These are phyloP conservation scores for Rugonectria rugulosa DNA, from an alignment of 2,329 filamentous ascomycete species.

Conservation along the genomic window DNA sequence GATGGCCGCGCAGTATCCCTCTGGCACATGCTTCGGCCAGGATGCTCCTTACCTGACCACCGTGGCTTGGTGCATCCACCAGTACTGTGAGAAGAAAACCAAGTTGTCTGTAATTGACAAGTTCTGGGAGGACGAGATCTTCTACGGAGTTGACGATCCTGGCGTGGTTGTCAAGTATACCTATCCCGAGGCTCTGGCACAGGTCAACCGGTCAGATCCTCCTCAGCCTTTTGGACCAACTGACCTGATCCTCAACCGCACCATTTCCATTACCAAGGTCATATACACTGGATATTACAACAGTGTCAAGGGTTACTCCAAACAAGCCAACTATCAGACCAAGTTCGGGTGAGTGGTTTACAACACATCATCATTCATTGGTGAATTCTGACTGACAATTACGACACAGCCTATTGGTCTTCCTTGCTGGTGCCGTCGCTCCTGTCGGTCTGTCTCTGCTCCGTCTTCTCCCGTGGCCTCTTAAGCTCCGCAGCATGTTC, in stretches of 20 bases:
- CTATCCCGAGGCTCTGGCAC: conserved; percentile 23
- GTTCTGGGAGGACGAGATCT: conserved; percentile 29
- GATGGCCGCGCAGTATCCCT: conserved; percentile 20
- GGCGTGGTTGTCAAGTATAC: conserved; percentile 16
- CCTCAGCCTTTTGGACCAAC: conserved; percentile 9
- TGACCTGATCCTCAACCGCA: conserved; percentile 24
- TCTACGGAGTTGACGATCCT: conserved; percentile 16
- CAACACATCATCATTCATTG: too few relatives aligned
- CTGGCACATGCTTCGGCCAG: conserved; percentile 24
- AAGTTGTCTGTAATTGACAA: conserved; percentile 20
- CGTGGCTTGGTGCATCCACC: conserved; percentile 30
- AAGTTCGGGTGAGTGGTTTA: conserved; percentile 28
- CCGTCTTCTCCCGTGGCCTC: conserved; percentile 29
- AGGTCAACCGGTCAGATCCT: conserved; percentile 11
- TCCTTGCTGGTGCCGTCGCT: conserved; percentile 30
- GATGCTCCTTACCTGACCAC: conserved; percentile 29
- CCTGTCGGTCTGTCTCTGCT: conserved; percentile 33
- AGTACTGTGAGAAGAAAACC: conserved; percentile 5
- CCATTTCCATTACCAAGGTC: conserved; percentile 16
- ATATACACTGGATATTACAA: conserved; percentile 23
- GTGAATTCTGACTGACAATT: too few relatives aligned
- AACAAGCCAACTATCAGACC: conserved; percentile 18
- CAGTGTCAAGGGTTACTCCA: conserved; percentile 8
- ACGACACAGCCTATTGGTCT: conserved; percentile 32
- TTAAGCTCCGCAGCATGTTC: conserved; percentile 23